A percentile compares a stretch with the other conserved stretches of the same genome.
Evolutionary conservation across 225 moss, liverwort and hornwort genomes (phyloP).

Genomic region (Marchantia polymorpha): DNA sequence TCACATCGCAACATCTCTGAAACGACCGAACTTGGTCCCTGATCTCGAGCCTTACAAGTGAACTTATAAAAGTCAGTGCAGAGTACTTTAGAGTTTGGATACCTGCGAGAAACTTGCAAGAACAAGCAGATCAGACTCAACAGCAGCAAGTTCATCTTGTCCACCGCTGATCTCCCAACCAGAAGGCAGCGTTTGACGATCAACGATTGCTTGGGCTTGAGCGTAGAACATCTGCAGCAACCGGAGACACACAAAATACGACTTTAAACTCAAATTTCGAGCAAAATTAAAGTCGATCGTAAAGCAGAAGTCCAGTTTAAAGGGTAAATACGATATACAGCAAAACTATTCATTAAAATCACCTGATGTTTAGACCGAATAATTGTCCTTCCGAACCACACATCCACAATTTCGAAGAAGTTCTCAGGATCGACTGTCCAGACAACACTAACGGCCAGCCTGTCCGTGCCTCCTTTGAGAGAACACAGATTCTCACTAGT

Average conservation of each 20-base stretch:
- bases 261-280: too few species aligned
- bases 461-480: conserved; percentile 42
- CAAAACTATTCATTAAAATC: background rate
- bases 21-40: background rate
- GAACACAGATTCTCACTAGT: conserved; percentile 49
- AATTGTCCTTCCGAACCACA: conserved; percentile 50
- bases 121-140: conserved; percentile 42
- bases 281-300: too few species aligned
- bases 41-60: background rate
- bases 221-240: conserved; percentile 48
- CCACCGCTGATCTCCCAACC: conserved; percentile 45
- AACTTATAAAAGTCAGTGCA: background rate
- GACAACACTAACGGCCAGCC: conserved; percentile 49
- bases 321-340: background rate
- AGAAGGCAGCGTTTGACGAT: conserved; percentile 38
- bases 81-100: background rate
- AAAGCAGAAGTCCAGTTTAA: too few species aligned
- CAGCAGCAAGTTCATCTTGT: conserved; percentile 30
- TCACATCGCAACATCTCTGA: too few species aligned
- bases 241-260: background rate
- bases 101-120: conserved; percentile 48
- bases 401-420: conserved; percentile 38
- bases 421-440: conserved; percentile 50
- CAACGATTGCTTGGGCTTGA: conserved; percentile 50
- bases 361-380: conserved; percentile 49